phyloP scores from a whole-genome alignment of 352 stramenopile species.

The Paralagenidium karlingii region DNA sequence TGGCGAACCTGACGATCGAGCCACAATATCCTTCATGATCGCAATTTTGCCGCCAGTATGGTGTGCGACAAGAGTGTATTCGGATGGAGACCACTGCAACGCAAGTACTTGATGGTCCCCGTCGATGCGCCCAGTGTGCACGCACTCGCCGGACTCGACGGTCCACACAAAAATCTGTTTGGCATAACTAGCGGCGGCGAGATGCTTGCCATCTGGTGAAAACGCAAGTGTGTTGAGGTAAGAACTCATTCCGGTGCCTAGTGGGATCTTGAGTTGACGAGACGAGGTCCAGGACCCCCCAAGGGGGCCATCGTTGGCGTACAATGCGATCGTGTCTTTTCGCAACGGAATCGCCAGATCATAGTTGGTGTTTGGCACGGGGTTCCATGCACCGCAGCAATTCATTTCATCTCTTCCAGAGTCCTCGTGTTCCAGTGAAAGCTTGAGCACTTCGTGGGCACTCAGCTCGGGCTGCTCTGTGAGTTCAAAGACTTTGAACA shows the following conservation, averaged over 20 bases:
- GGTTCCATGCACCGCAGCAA: slow-evolving; percentile 53
- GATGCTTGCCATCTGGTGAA: slow-evolving; percentile 67
- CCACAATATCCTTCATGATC: slow-evolving; percentile 54
- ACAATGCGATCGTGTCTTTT: slow-evolving; percentile 58
- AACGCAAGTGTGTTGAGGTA: slow-evolving; percentile 65
- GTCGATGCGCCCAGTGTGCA: slow-evolving; percentile 46
- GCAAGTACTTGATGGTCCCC: slow-evolving; percentile 40
- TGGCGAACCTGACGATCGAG: too few relatives aligned
- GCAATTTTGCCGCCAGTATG: slow-evolving; percentile 45
- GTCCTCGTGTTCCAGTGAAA: slow-evolving; percentile 45
- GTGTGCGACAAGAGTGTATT: slow-evolving; percentile 41
- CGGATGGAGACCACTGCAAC: slow-evolving; percentile 40
- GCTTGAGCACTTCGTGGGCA: slow-evolving; percentile 25
- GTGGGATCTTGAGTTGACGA: slow-evolving; percentile 32
- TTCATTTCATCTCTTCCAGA: slow-evolving; percentile 51
- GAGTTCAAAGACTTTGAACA: slow-evolving; percentile 52
- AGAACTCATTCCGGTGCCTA: slow-evolving; percentile 31
- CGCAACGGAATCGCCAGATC: slow-evolving; percentile 51
- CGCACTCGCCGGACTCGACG: slow-evolving; percentile 24
- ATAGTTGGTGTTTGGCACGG: slow-evolving; percentile 1
- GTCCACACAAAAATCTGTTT: slow-evolving; percentile 70
- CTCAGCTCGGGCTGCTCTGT: slow-evolving; percentile 18
- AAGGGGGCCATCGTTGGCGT: slow-evolving; percentile 20
- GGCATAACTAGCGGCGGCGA: slow-evolving; percentile 45
- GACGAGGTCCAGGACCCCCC: slow-evolving; percentile 34